These are phyloP conservation scores for Sporothrix sp. DNA, from an alignment of 2,329 filamentous ascomycete species.

Conservation along the genomic window DNA sequence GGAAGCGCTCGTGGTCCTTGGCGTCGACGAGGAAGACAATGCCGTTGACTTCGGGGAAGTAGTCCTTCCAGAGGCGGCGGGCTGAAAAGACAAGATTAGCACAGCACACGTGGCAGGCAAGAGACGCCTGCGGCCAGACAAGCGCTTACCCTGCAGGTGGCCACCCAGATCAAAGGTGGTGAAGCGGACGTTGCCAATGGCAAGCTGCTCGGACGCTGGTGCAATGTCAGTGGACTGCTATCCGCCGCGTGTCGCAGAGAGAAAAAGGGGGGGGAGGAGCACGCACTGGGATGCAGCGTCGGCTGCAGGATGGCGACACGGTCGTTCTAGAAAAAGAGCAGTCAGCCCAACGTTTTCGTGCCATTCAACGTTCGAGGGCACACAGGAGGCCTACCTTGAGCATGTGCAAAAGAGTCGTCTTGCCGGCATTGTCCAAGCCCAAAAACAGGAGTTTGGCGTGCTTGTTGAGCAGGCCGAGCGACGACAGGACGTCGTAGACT, in stretches of 20 bases:
- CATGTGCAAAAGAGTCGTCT: slow-evolving; percentile 92
- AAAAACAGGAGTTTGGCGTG: slow-evolving; percentile 92
- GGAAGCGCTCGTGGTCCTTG: slow-evolving; percentile 90
- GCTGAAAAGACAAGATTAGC: slow-evolving; percentile 39
- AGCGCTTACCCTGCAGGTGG: slow-evolving; percentile 80
- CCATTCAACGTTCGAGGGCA: too few species aligned
- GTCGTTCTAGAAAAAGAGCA: slow-evolving; percentile 57
- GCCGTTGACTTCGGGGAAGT: slow-evolving; percentile 91
- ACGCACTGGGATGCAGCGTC: slow-evolving; percentile 81
- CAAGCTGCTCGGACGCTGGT: slow-evolving; percentile 77
- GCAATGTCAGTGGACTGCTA: background rate
- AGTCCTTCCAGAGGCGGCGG: slow-evolving; percentile 90
- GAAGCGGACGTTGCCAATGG: slow-evolving; percentile 88
- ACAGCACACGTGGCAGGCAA: too few species aligned
- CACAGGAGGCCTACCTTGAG: slow-evolving; percentile 59
- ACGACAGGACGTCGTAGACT: slow-evolving; percentile 88
- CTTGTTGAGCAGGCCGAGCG: slow-evolving; percentile 84
- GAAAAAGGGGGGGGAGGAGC: background rate
- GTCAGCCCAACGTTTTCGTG: background rate
- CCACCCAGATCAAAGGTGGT: slow-evolving; percentile 90
- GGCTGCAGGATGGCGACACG: slow-evolving; percentile 84
- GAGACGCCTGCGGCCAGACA: too few species aligned
- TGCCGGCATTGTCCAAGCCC: slow-evolving; percentile 87
- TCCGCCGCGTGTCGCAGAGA: background rate
- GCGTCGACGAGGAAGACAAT: slow-evolving; percentile 98